Conservation (phyloP, 2,329 filamentous ascomycete genomes). For the Cercospora sp. region DNA sequence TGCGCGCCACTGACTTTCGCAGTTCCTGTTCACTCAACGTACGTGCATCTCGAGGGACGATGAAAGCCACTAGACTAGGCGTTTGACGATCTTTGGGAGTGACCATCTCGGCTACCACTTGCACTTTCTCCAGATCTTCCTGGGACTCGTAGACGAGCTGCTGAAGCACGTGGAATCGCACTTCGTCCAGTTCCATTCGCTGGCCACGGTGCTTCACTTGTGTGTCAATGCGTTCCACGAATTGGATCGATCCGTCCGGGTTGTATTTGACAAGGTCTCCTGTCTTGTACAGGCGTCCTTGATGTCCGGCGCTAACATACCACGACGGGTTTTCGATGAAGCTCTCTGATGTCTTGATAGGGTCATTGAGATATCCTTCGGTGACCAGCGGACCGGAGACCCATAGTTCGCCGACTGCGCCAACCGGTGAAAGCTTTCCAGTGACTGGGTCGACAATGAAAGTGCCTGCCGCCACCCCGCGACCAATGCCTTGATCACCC, state of each 20-base stretch:
- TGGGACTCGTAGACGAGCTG: neutral
- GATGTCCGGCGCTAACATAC: neutral
- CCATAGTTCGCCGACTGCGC: slow-evolving; percentile 50
- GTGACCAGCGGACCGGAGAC: slow-evolving; percentile 48
- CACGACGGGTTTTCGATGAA: slow-evolving; percentile 4
- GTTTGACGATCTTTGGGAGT: neutral
- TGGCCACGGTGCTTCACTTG: slow-evolving; percentile 30
- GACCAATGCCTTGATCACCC: neutral
- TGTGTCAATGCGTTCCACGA: slow-evolving; percentile 28
- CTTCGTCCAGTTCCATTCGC: slow-evolving; percentile 30
- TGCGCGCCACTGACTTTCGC: neutral
- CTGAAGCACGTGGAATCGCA: slow-evolving; percentile 10
- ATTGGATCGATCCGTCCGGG: slow-evolving; percentile 25
- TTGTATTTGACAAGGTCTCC: slow-evolving; percentile 8
- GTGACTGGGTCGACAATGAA: neutral
- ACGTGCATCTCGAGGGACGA: neutral
- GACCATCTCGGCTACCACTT: slow-evolving; percentile 6
- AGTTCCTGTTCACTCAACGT: neutral
- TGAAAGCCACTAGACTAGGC: neutral
- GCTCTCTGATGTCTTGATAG: slow-evolving; percentile 38
- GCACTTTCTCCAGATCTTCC: neutral
- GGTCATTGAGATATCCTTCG: slow-evolving; percentile 44
- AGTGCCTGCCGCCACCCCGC: slow-evolving; percentile 2
- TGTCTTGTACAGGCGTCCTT: slow-evolving; percentile 4
- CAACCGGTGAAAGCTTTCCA: slow-evolving; percentile 42